phyloP scores from a whole-genome alignment of 2,329 filamentous ascomycete genomes.

The Camptophora hylomeconis region DNA sequence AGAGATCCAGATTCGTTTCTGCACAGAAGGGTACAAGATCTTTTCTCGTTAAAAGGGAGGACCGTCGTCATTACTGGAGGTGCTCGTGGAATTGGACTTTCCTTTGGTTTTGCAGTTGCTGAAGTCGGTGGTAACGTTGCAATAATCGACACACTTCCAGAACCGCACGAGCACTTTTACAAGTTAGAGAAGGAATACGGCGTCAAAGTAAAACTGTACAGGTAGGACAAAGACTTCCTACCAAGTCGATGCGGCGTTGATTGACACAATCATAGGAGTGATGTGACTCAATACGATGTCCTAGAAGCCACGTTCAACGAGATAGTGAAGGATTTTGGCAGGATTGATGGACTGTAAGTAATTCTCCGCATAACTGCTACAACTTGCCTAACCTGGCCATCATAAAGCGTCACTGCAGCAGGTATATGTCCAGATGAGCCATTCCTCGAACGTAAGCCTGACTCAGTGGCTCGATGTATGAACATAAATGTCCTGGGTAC shows the following conservation, averaged over 20 bases:
- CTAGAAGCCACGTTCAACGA: conserved; percentile 23
- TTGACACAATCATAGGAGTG: conserved; percentile 9
- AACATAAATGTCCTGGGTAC: conserved; percentile 31
- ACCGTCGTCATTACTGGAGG: conserved; percentile 20
- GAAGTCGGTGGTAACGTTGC: conserved; percentile 27
- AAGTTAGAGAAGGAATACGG: conserved; percentile 20
- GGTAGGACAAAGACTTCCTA: conserved; percentile 10
- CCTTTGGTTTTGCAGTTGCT: conserved; percentile 26
- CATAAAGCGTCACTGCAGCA: conserved; percentile 16
- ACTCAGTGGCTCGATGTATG: conserved; percentile 29
- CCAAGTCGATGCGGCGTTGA: not conserved
- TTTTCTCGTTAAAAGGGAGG: conserved; percentile 20
- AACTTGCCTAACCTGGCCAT: not conserved
- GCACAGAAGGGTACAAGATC: conserved; percentile 14
- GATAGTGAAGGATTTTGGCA: conserved; percentile 28
- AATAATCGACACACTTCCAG: conserved; percentile 21
- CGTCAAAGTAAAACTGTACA: conserved; percentile 21
- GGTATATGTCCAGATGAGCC: conserved; percentile 32
- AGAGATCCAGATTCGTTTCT: conserved; percentile 5
- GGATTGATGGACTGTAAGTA: conserved; percentile 22
- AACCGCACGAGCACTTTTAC: conserved; percentile 15
- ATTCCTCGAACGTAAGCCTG: conserved; percentile 32
- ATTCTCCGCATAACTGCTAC: not conserved
- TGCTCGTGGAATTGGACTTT: conserved; percentile 25
- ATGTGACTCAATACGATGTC: conserved; percentile 20